phyloP scores from a whole-genome alignment of 1,284 basidiomycete species.

The Microbotryum lychnidis-dioicae region DNA sequence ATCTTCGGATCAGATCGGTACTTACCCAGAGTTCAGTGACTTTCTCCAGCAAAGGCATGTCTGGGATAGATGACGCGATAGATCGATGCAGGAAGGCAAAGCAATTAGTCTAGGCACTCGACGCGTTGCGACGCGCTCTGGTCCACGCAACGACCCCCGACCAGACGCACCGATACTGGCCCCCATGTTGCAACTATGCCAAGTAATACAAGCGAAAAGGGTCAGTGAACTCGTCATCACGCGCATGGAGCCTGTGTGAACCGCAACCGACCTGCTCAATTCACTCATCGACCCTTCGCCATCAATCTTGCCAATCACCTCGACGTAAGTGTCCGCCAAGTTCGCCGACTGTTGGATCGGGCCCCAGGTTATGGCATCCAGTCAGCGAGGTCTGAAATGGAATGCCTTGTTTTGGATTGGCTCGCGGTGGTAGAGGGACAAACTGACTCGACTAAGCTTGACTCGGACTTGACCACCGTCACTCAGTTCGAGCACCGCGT shows the following conservation, averaged over 20 bases:
- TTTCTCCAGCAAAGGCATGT: slow-evolving; percentile 59
- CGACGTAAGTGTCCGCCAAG: slow-evolving; percentile 54
- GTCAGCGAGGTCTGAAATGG: too few relatives aligned
- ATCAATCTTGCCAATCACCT: slow-evolving; percentile 63
- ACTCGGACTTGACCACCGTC: slow-evolving; percentile 66
- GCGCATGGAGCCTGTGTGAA: not conserved
- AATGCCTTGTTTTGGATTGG: too few relatives aligned
- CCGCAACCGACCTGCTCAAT: slow-evolving; percentile 42
- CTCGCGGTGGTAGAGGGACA: not conserved
- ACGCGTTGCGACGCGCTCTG: not conserved
- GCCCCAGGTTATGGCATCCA: too few relatives aligned
- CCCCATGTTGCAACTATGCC: slow-evolving; percentile 52
- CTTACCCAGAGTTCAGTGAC: slow-evolving; percentile 46
- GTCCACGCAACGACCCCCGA: not conserved
- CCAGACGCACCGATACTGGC: slow-evolving; percentile 54
- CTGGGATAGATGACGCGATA: slow-evolving; percentile 39
- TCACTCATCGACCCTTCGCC: slow-evolving; percentile 55
- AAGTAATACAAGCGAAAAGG: not conserved
- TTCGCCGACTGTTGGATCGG: slow-evolving; percentile 23
- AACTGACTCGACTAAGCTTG: slow-evolving; percentile 47
- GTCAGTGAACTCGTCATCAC: not conserved
- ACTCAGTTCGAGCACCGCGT: slow-evolving; percentile 56
- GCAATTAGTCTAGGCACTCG: not conserved
- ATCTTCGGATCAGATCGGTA: too few relatives aligned
- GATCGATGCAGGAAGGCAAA: too few relatives aligned